phyloP scores from a whole-genome alignment of 257 asterid genomes.

The Solanum habrochaites region DNA sequence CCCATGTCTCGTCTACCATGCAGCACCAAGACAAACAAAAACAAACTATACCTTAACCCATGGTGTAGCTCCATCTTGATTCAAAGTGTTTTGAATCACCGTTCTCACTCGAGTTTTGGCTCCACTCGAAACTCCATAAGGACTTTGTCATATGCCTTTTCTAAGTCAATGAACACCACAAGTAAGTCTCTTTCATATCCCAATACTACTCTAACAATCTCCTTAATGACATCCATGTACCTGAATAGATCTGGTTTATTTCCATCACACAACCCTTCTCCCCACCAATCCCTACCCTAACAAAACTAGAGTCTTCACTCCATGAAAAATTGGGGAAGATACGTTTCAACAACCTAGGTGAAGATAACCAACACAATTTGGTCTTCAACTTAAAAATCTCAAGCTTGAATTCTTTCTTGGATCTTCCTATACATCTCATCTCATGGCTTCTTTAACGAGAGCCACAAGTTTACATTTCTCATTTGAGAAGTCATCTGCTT shows the following conservation, averaged over 20 bases:
- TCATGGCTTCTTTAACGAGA: background rate
- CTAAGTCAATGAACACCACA: background rate
- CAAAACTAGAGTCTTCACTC: background rate
- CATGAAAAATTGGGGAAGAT: background rate
- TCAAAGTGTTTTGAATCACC: background rate
- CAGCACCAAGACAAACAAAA: background rate
- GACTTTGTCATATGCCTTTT: background rate
- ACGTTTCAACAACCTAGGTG: background rate
- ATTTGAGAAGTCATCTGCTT: background rate
- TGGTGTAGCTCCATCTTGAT: background rate
- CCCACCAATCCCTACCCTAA: background rate
- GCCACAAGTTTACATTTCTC: background rate
- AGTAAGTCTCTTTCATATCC: background rate
- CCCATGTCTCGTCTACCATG: background rate
- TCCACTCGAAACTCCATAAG: background rate
- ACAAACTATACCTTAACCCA: background rate
- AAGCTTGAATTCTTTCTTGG: background rate
- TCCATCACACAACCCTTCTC: background rate
- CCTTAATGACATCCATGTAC: background rate
- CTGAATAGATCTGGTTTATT: background rate
- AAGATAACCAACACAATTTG: background rate
- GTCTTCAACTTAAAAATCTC: background rate
- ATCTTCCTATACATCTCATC: background rate
- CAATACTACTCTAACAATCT: background rate
- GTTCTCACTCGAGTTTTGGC: background rate